A percentile compares a stretch with the other conserved stretches of the same genome.
Conservation (phyloP, 257 asterid genomes). For the Plantago elongata region DNA sequence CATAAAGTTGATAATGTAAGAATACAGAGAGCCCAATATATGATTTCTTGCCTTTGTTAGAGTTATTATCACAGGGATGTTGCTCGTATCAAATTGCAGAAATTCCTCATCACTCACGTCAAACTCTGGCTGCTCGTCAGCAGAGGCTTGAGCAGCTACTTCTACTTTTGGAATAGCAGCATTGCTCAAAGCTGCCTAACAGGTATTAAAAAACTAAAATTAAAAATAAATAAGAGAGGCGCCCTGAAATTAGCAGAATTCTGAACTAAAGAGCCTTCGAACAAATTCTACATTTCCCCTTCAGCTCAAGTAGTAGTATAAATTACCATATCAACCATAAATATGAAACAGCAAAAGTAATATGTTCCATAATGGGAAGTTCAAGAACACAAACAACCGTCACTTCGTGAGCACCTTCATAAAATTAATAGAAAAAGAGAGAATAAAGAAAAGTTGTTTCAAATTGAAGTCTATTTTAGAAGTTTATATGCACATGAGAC, state of each 20-base stretch:
- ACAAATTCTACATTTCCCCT: neutral
- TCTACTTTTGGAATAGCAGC: conserved; percentile 80
- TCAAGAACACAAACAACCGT: neutral
- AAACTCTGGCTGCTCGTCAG: conserved; percentile 74
- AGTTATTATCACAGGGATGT: conserved; percentile 72
- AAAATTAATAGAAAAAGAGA: conserved; percentile 4
- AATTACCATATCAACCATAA: conserved; percentile 5
- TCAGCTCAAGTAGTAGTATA: neutral
- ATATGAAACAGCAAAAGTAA: neutral
- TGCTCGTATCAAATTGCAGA: conserved; percentile 69
- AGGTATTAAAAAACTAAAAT: neutral
- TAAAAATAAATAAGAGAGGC: neutral
- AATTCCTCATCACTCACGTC: conserved; percentile 82
- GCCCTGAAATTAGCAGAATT: no score
- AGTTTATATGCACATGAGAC: neutral
- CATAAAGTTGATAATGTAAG: neutral
- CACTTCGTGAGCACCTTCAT: neutral
- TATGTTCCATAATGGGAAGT: neutral
- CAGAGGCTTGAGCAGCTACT: conserved; percentile 45
- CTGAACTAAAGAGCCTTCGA: no score
- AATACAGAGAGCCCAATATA: neutral
- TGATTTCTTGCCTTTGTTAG: conserved; percentile 59
- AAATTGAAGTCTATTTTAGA: neutral
- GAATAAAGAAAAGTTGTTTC: neutral
- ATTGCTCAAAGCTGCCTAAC: conserved; percentile 79